Percentiles rank a stretch among this genome's conserved stretches.
Evolutionary conservation across 2,329 filamentous ascomycete genomes (phyloP).

Genomic region (Exutisphaerella laricina): DNA sequence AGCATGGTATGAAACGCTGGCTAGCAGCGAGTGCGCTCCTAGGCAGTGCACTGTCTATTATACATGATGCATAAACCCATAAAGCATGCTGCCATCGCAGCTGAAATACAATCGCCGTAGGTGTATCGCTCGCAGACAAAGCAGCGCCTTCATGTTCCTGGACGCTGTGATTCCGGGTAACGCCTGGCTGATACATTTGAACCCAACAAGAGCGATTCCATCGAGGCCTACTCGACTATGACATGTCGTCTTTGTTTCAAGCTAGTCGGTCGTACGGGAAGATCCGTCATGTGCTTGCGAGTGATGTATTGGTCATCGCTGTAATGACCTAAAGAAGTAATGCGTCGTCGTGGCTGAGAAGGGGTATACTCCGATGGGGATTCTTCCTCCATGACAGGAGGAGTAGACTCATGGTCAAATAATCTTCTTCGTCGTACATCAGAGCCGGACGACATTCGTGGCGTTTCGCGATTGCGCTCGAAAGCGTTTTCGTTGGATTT

Average conservation of each 20-base stretch:
- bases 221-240: constrained; percentile 17
- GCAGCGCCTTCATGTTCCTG: neutral
- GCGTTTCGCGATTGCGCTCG: constrained; percentile 9
- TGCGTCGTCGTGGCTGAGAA: constrained; percentile 13
- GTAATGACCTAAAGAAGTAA: constrained; percentile 10
- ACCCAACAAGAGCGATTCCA: constrained; percentile 5
- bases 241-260: constrained; percentile 16
- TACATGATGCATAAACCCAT: constrained; percentile 5
- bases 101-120: neutral
- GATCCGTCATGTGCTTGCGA: neutral
- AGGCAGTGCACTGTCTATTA: neutral
- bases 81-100: neutral
- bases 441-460: constrained; percentile 5
- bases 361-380: constrained; percentile 9
- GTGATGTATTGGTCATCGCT: constrained; percentile 1
- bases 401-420: constrained; percentile 7
- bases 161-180: neutral
- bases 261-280: constrained; percentile 8
- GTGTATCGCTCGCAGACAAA: neutral
- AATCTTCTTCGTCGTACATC: constrained; percentile 5
- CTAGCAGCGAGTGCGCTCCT: neutral
- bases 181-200: neutral
- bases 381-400: constrained; percentile 10
- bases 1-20: no score
- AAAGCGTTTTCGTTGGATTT: constrained; percentile 15